These are phyloP conservation scores for Serpula lacrymans DNA, from an alignment of 768 basidiomycete genomes.

Conservation along the genomic window DNA sequence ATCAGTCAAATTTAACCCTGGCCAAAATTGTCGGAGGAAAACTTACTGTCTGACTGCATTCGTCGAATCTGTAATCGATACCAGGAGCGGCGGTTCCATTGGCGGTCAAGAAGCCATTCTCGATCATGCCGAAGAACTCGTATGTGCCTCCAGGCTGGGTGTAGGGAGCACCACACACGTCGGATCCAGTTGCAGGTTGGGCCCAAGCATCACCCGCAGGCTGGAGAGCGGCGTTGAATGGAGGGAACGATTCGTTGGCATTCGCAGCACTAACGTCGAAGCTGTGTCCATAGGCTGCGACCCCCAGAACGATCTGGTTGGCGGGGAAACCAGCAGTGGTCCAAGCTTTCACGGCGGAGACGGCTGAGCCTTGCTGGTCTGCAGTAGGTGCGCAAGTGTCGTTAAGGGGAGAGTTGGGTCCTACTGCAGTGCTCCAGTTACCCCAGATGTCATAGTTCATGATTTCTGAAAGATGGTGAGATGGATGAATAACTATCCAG, in stretches of 20 bases:
- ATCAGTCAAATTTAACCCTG: background rate
- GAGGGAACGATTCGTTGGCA: conserved; percentile 44
- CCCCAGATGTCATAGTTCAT: conserved; percentile 71
- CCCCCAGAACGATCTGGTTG: conserved; percentile 70
- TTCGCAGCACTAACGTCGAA: conserved; percentile 40
- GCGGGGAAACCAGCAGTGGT: conserved; percentile 69
- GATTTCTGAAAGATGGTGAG: conserved; percentile 30
- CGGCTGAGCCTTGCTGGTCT: conserved; percentile 70
- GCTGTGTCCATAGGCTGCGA: conserved; percentile 81
- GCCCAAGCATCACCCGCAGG: conserved; percentile 61
- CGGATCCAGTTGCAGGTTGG: conserved; percentile 36
- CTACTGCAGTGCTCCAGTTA: conserved; percentile 49
- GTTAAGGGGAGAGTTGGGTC: conserved; percentile 79
- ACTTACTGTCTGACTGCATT: conserved; percentile 71
- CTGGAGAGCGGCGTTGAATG: conserved; percentile 41
- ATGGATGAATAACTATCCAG: no score
- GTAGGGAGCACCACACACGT: conserved; percentile 54
- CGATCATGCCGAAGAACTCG: conserved; percentile 57
- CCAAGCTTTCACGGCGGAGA: conserved; percentile 72
- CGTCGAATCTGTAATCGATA: conserved; percentile 55
- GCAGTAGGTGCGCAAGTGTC: conserved; percentile 64
- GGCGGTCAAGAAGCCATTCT: conserved; percentile 48
- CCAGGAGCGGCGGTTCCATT: conserved; percentile 32
- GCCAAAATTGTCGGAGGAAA: background rate
- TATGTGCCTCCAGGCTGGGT: conserved; percentile 50